Conservation (phyloP, 2,329 filamentous ascomycete species). For the Monosporascus ibericus region DNA sequence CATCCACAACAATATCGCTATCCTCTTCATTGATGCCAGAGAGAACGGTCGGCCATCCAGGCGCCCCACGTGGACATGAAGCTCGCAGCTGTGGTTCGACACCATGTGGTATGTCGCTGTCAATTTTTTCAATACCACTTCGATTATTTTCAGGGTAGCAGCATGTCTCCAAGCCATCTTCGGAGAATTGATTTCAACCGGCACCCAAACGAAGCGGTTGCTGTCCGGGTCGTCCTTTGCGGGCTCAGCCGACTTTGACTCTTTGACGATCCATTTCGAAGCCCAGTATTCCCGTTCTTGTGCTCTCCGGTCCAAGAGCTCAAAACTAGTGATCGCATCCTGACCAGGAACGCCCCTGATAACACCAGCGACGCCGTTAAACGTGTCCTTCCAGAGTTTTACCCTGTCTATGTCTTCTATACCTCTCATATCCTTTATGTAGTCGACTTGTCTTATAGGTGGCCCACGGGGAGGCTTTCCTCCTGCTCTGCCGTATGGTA, state of each 20-base stretch:
- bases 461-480: background rate
- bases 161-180: slow-evolving; percentile 22
- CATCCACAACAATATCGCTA: slow-evolving; percentile 31
- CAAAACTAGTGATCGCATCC: slow-evolving; percentile 21
- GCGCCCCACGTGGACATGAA: slow-evolving; percentile 33
- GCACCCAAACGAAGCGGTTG: slow-evolving; percentile 25
- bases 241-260: slow-evolving; percentile 32
- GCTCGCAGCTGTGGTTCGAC: slow-evolving; percentile 32
- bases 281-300: slow-evolving; percentile 28
- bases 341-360: slow-evolving; percentile 13
- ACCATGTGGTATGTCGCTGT: slow-evolving; percentile 17
- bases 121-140: slow-evolving; percentile 19
- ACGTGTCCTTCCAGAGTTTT: slow-evolving; percentile 14
- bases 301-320: slow-evolving; percentile 14
- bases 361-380: slow-evolving; percentile 18
- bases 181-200: slow-evolving; percentile 33
- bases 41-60: slow-evolving; percentile 25
- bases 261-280: slow-evolving; percentile 34
- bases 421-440: slow-evolving; percentile 5
- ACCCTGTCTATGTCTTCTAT: background rate
- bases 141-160: slow-evolving; percentile 11
- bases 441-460: slow-evolving; percentile 2
- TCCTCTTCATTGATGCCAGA: slow-evolving; percentile 27
- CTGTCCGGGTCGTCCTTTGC: slow-evolving; percentile 16
- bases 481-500: slow-evolving; percentile 1